phyloP scores from a whole-genome alignment of 306 rosid genomes.

The Coriaria nepalensis region DNA sequence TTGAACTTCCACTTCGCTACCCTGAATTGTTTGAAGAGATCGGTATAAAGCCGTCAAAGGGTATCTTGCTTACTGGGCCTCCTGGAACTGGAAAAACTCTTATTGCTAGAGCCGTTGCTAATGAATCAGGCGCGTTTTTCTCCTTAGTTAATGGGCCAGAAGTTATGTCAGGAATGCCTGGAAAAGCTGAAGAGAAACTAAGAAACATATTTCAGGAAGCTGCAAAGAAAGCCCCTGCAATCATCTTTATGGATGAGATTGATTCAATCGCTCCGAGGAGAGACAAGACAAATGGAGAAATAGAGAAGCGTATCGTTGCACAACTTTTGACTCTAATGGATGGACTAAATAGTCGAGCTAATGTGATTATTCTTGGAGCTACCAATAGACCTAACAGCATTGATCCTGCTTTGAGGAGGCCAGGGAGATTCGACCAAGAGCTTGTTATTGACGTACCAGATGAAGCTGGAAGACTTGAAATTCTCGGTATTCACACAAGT shows the following conservation, averaged over 20 bases:
- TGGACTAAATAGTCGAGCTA: conserved; percentile 97
- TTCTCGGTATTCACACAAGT: too few species aligned
- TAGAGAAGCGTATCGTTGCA: conserved; percentile 80
- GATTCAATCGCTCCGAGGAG: conserved; percentile 96
- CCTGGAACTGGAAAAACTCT: conserved; percentile 99
- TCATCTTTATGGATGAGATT: conserved; percentile 95
- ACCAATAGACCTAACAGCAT: conserved; percentile 91
- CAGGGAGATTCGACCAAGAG: conserved; percentile 92
- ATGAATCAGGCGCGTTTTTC: conserved; percentile 32
- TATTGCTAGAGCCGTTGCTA: conserved; percentile 98
- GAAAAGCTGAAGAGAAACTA: too few species aligned
- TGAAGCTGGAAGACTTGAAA: background rate
- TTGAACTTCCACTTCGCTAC: conserved; percentile 93
- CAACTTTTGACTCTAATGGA: conserved; percentile 79
- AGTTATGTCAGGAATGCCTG: too few species aligned
- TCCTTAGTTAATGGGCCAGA: too few species aligned
- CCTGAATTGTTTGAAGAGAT: conserved; percentile 95
- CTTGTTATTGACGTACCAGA: conserved; percentile 97
- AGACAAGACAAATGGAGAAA: conserved; percentile 30
- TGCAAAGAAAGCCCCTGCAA: conserved; percentile 32
- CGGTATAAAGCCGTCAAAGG: conserved; percentile 98
- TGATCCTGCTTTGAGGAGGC: conserved; percentile 93
- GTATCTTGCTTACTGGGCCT: conserved; percentile 81
- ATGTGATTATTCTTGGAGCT: conserved; percentile 91
- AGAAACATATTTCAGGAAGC: too few species aligned